Evolutionary conservation across 257 asterid species (phyloP).

Genomic region (Echites panduratus): DNA sequence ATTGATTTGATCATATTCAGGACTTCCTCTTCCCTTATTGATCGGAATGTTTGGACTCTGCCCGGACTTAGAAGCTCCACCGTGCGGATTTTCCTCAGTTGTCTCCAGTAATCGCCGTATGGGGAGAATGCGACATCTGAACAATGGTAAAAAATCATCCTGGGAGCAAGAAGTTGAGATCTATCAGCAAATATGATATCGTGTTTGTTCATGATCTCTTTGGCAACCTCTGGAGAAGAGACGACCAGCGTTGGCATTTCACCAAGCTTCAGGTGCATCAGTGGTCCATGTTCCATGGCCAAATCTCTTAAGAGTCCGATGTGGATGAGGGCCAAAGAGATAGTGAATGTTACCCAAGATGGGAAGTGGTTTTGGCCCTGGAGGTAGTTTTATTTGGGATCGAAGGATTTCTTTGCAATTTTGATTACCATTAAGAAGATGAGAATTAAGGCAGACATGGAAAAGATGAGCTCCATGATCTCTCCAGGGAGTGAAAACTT

Average conservation of each 20-base stretch:
- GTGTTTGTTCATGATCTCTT: neutral
- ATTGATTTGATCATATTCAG: too few relatives aligned
- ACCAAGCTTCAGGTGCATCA: neutral
- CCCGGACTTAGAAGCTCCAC: conserved; percentile 18
- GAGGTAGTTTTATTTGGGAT: too few relatives aligned
- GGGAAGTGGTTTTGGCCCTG: neutral
- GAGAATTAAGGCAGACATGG: neutral
- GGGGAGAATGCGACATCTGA: neutral
- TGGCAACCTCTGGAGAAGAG: too few relatives aligned
- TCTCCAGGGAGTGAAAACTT: too few relatives aligned
- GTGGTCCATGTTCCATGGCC: neutral
- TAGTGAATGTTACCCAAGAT: neutral
- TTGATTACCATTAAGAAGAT: neutral
- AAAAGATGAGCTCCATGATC: neutral
- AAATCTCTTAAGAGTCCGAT: neutral
- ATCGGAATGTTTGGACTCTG: conserved; percentile 15
- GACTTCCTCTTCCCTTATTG: too few relatives aligned
- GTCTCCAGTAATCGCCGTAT: neutral
- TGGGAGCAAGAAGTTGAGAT: neutral
- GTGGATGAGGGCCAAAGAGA: neutral
- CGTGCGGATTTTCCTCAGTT: neutral
- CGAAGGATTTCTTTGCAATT: neutral
- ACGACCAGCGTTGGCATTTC: neutral
- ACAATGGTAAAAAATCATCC: neutral
- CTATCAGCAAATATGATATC: conserved; percentile 11